Base-by-base conservation (phyloP, 495 filamentous ascomycete genomes). In the Lophiostoma macrostomum region DNA sequence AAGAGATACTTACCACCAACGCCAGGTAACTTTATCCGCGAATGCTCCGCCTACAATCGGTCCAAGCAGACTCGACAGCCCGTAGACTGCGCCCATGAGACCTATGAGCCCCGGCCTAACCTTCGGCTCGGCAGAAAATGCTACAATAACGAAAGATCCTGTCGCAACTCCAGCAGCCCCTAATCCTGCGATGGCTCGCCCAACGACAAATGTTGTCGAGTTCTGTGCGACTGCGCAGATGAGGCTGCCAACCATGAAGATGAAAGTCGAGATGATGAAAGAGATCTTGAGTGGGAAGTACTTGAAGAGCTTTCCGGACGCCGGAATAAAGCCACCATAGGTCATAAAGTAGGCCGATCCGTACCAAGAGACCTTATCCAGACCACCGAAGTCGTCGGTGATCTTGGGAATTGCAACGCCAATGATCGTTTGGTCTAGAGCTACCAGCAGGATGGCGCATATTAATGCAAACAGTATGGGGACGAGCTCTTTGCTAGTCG, bases 221-320 rank as follows among this genome's bases (percentile, higher is more conserved):
- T 71, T 87, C 0, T 87, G 84, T 0, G 90, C 85, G 2, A 81
- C 78, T 18, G 80, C 90, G 66, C 90, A 96, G 57, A 96, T 72
- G 31, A 90, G 67, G n/a, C 81, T 87, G 18, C 91, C 91, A 10
- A 94, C 38, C 63, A 93, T 88, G 69, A 96, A 95, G 58, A 95
- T 69, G 34, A 67, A 69, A 49, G 95, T 82, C 31, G 87, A 85
- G 12, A 61, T 54, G 8, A 95, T 69, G 63, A 82, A 95, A 7
- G 82, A 75, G 29, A 52, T 68, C 65, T 84, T 90, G 65, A 85
- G 79, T 36, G 79, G 78, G 67, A 84, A 88, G 74, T 87, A 89
- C 5, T 81, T 84, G 72, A 90, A 91, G 35, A 91, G 65, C 61
- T 85, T 85, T 56, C 88, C 88, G 53, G 84, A 88, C 19, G 86